A percentile compares a stretch with the other conserved stretches of the same genome.
These are phyloP conservation scores for Tagetes erecta DNA, from an alignment of 129 eudicot genomes.

Conservation along the genomic window DNA sequence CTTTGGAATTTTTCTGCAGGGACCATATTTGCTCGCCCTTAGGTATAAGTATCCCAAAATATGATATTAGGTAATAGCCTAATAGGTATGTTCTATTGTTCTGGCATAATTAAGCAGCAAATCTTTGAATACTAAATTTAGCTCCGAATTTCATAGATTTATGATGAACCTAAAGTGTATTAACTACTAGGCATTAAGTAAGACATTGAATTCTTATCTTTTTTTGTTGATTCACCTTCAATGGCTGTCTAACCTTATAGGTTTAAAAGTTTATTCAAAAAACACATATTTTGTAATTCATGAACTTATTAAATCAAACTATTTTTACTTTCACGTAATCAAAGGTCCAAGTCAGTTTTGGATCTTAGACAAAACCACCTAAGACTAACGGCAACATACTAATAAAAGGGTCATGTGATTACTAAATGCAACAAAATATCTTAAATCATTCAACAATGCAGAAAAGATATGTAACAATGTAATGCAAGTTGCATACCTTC, in stretches of 20 bases:
- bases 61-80: neutral
- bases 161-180: neutral
- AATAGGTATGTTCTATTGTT: neutral
- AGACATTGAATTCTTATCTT: neutral
- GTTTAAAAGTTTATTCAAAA: neutral
- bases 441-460: slow-evolving; percentile 6
- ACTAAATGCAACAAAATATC: neutral
- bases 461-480: neutral
- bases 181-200: too few species aligned
- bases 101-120: neutral
- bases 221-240: neutral
- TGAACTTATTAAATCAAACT: neutral
- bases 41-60: neutral
- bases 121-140: neutral
- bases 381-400: neutral
- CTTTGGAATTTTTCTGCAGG: neutral
- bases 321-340: neutral
- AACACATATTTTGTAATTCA: neutral
- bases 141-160: neutral
- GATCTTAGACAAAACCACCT: neutral
- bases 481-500: slow-evolving; percentile 54
- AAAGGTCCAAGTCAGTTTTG: neutral
- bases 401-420: neutral
- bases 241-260: neutral
- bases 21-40: neutral